These are phyloP conservation scores for Diaporthe sp. DNA, from an alignment of 2,329 filamentous ascomycete species.

Conservation along the genomic window DNA sequence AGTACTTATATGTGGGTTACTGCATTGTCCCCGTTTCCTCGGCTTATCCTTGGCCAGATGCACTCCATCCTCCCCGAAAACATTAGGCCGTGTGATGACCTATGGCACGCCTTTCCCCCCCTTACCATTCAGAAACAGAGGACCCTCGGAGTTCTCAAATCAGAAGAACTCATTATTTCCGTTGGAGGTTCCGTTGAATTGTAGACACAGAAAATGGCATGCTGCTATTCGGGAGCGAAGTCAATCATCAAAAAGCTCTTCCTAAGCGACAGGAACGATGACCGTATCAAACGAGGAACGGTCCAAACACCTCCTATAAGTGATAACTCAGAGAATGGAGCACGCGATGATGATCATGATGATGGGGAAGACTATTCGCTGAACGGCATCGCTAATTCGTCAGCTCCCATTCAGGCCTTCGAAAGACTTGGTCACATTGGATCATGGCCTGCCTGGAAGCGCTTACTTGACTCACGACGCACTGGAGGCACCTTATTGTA, in stretches of 20 bases:
- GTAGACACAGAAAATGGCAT: background rate
- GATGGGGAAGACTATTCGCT: too few species aligned
- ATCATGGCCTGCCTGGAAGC: background rate
- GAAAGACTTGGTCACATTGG: background rate
- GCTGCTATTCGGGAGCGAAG: background rate
- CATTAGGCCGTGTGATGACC: too few species aligned
- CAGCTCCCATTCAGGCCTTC: background rate
- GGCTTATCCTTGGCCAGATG: too few species aligned
- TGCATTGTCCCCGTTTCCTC: background rate
- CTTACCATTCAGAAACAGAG: background rate
- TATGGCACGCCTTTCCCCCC: too few species aligned
- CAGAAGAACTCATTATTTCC: background rate
- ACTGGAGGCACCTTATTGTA: background rate
- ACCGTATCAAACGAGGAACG: background rate
- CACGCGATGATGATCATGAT: background rate
- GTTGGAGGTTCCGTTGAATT: background rate
- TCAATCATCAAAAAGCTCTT: background rate
- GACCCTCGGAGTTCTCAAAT: background rate
- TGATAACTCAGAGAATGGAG: too few species aligned
- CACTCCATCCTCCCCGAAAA: background rate
- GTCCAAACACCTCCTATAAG: background rate
- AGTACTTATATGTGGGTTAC: background rate
- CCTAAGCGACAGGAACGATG: too few species aligned
- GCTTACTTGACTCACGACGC: background rate
- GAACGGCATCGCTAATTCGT: background rate